Evolutionary conservation across 352 stramenopile species (phyloP), one percentile per base, ranked within the genome.

Genomic region (Pythium phragmiticola): DNA sequence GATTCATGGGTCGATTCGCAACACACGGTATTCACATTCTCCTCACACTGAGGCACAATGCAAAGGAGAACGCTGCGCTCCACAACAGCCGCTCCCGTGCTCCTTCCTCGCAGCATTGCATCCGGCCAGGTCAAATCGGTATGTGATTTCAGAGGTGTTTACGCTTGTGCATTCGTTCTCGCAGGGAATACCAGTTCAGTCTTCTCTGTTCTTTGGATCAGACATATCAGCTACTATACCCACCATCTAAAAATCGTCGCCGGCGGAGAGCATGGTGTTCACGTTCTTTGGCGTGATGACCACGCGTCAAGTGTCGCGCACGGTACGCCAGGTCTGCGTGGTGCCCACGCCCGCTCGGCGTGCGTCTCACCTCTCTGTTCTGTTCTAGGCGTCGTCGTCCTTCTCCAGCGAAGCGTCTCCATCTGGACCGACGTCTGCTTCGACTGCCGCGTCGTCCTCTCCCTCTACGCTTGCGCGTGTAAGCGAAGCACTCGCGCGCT

Each of bases 271-370:
- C 36, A 68, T 68, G 54, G 52, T 28, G 61, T 69, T 69, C 56
- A 50, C 63, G 48, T 64, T 69, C 63, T 60, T 69, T 30, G 63
- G 63, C n/a, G 41, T 60, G 30, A 60, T 17, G 49, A 51, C 48
- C 19, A 65, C 64, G 48, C 21, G 23, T 9, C 12, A 45, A 9
- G 53, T 23, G 9, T 17, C 47, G 42, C 49, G 33, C 33, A 55
- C 56, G 41, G 63, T 69, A 36, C 36, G 47, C 16, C 2, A 56
- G n/a, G 4, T 7, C 14, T 46, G 49, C 16, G 26, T 42, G 12
- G 34, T 11, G 34, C 34, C 34, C 6, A 21, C 14, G 37, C 37
- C 37, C 1, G 14, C 37, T 42, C 37, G 14, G 33, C 33, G 33
- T n/a, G 33, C n/a, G 21, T n/a, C 19, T 42, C 49, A 13, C 11